Percentiles rank a stretch among this genome's conserved stretches.
phyloP scores from a whole-genome alignment of 2,329 filamentous ascomycete genomes.

The Trichoderma brevicompactum region DNA sequence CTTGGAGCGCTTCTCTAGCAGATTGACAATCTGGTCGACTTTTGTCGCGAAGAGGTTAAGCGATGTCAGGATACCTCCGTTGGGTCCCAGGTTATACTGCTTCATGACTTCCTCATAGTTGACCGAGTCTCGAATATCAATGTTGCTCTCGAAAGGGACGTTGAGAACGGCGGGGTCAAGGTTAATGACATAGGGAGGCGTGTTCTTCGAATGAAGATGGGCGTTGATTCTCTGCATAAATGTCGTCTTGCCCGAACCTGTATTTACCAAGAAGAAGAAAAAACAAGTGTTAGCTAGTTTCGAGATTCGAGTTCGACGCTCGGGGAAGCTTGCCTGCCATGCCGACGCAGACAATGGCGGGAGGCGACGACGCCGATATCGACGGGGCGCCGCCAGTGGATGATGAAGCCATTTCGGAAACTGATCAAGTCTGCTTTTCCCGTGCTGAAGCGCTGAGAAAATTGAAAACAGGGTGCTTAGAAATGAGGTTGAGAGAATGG shows the following conservation, averaged over 20 bases:
- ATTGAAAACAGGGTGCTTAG: neutral
- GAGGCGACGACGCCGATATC: slow-evolving; percentile 52
- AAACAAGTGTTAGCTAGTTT: neutral
- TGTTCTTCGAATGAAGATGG: slow-evolving; percentile 78
- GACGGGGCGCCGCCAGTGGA: slow-evolving; percentile 37
- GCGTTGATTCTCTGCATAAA: slow-evolving; percentile 99
- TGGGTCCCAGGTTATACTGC: slow-evolving; percentile 96
- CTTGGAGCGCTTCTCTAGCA: slow-evolving; percentile 85
- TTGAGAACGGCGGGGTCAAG: slow-evolving; percentile 93
- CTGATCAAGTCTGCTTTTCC: neutral
- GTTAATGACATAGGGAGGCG: slow-evolving; percentile 93
- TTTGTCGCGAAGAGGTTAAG: slow-evolving; percentile 98
- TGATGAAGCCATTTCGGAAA: slow-evolving; percentile 42
- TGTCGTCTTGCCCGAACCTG: slow-evolving; percentile 96
- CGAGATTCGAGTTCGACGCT: neutral
- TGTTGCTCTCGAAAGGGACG: slow-evolving; percentile 95
- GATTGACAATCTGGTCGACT: slow-evolving; percentile 87
- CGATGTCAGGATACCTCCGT: slow-evolving; percentile 94
- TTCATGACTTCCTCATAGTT: slow-evolving; percentile 99
- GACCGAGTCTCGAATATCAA: slow-evolving; percentile 97
- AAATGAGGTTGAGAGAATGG: neutral
- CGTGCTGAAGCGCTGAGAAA: neutral
- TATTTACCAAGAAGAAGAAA: slow-evolving; percentile 1
- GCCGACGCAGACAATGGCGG: slow-evolving; percentile 89
- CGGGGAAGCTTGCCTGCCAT: slow-evolving; percentile 73